These are phyloP conservation scores for Sergeia podlipaevii DNA, from an alignment of 208 protist genomes.

Conservation along the genomic window DNA sequence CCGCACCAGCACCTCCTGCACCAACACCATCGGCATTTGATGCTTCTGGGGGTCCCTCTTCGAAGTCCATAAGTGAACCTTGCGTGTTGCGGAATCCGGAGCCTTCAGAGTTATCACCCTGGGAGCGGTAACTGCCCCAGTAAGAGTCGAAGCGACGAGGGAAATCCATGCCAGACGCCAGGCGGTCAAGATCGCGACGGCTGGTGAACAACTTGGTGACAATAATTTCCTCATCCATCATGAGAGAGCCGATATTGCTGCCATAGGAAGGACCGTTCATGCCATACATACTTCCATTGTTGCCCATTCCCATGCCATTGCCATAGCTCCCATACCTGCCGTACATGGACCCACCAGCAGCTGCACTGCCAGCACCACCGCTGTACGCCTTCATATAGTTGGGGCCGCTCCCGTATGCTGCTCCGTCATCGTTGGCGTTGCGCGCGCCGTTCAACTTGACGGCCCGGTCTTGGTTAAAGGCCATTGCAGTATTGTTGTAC, in stretches of 20 bases:
- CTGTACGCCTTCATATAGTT: too few species aligned
- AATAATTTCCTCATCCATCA: conserved; percentile 43
- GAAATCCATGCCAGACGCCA: conserved; percentile 44
- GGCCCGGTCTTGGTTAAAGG: too few species aligned
- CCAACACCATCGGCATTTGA: not conserved
- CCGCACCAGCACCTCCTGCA: too few species aligned
- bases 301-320: conserved; percentile 12
- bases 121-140: conserved; percentile 29
- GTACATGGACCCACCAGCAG: conserved; percentile 1
- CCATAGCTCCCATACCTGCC: not conserved
- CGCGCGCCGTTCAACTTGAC: too few species aligned
- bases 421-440: too few species aligned
- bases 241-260: conserved; percentile 7
- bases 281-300: conserved; percentile 38
- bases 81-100: too few species aligned
- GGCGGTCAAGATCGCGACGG: conserved; percentile 44
- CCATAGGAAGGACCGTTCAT: conserved; percentile 25
- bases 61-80: conserved; percentile 3
- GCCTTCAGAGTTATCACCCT: too few species aligned
- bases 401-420: too few species aligned
- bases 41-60: not conserved
- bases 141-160: conserved; percentile 44
- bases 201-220: conserved; percentile 73
- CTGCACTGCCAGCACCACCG: conserved; percentile 16
- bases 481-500: too few species aligned